phyloP scores from a whole-genome alignment of 2,329 filamentous ascomycete genomes.

The Botryotinia convoluta region DNA sequence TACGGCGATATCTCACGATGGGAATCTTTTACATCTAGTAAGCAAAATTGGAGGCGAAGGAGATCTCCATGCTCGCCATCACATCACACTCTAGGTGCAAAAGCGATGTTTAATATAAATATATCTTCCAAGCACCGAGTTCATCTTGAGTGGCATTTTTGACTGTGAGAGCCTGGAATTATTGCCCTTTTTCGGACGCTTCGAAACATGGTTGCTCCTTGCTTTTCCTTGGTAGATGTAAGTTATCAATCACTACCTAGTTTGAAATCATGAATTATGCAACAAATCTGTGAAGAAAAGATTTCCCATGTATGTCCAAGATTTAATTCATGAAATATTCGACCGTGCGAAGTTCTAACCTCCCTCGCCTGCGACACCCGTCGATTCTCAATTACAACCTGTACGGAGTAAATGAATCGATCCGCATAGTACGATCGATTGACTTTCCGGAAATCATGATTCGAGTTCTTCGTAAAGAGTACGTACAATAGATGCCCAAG shows the following conservation, averaged over 20 bases:
- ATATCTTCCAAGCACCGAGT: neutral
- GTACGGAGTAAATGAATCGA: neutral
- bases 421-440: neutral
- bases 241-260: neutral
- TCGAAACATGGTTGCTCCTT: neutral
- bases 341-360: neutral
- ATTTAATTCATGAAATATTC: neutral
- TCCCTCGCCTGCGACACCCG: neutral
- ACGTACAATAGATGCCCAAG: neutral
- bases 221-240: neutral
- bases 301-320: neutral
- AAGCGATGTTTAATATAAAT: neutral
- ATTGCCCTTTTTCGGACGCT: neutral
- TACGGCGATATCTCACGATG: neutral
- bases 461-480: neutral
- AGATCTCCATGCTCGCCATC: neutral
- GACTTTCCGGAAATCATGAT: neutral
- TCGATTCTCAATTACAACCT: neutral
- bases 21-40: neutral
- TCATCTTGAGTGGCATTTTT: neutral
- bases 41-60: neutral
- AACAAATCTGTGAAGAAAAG: neutral
- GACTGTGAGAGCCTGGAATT: neutral
- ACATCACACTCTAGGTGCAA: neutral
- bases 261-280: neutral